These are phyloP conservation scores for Russula ochroleuca DNA, from an alignment of 768 basidiomycete species.

Conservation along the genomic window DNA sequence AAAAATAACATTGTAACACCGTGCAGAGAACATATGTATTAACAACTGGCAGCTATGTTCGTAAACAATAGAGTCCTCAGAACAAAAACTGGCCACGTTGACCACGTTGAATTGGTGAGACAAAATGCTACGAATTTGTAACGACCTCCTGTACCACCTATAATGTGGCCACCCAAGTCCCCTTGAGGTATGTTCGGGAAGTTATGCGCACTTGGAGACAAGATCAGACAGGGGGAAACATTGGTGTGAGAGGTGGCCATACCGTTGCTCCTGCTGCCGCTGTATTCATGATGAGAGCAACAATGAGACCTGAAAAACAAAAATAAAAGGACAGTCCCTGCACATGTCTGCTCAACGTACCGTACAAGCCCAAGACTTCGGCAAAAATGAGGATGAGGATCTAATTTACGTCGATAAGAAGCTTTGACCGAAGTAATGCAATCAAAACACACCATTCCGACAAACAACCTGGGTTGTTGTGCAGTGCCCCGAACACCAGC, in stretches of 20 bases:
- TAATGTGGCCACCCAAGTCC: background rate
- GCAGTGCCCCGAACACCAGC: constrained; percentile 97
- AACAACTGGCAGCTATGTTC: constrained; percentile 6
- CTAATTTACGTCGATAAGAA: background rate
- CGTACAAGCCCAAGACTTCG: constrained; percentile 90
- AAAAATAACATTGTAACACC: background rate
- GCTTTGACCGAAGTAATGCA: background rate
- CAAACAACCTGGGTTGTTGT: constrained; percentile 91
- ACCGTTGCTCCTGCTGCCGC: constrained; percentile 2
- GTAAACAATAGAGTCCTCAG: background rate
- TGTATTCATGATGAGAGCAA: constrained; percentile 52
- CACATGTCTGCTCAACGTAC: constrained; percentile 30
- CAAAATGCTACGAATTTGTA: background rate
- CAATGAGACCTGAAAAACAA: constrained; percentile 40
- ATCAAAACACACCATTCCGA: constrained; percentile 71
- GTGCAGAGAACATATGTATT: constrained; percentile 12
- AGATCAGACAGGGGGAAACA: background rate
- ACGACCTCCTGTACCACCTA: constrained; percentile 1
- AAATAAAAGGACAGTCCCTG: background rate
- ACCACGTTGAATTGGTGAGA: background rate
- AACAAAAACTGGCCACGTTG: constrained; percentile 7
- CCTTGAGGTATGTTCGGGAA: background rate
- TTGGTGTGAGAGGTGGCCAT: background rate
- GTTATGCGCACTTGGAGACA: constrained; percentile 19
- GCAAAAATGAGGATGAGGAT: constrained; percentile 94